phyloP scores from a whole-genome alignment of 495 filamentous ascomycete genomes.

The Platismatia glauca region DNA sequence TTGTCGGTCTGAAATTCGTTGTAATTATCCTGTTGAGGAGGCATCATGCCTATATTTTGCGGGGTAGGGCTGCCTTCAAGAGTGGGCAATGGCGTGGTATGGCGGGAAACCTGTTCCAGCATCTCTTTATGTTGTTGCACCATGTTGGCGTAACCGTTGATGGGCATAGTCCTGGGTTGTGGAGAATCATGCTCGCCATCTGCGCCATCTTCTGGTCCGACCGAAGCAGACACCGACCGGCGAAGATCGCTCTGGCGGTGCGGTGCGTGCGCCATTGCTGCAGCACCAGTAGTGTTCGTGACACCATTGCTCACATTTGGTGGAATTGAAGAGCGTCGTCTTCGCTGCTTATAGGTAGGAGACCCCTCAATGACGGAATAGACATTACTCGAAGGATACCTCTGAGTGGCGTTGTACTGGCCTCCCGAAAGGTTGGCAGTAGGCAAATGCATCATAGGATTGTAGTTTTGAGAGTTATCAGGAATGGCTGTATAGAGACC shows the following conservation, averaged over 20 bases:
- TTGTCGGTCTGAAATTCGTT: slow-evolving; percentile 56
- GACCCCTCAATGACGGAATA: slow-evolving; percentile 97
- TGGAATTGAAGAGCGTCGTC: slow-evolving; percentile 84
- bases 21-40: slow-evolving; percentile 59
- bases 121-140: slow-evolving; percentile 68
- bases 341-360: slow-evolving; percentile 94
- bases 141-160: slow-evolving; percentile 49
- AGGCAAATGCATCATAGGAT: slow-evolving; percentile 83
- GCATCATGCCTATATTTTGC: slow-evolving; percentile 51
- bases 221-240: slow-evolving; percentile 82
- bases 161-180: slow-evolving; percentile 44
- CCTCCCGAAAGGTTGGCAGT: slow-evolving; percentile 73
- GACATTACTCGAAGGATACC: slow-evolving; percentile 65
- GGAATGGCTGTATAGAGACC: slow-evolving; percentile 91
- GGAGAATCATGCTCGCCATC: slow-evolving; percentile 65
- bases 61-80: slow-evolving; percentile 70
- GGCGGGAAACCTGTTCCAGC: slow-evolving; percentile 72
- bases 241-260: slow-evolving; percentile 79
- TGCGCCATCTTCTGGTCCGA: slow-evolving; percentile 65
- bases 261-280: slow-evolving; percentile 45
- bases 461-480: slow-evolving; percentile 56
- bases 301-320: slow-evolving; percentile 55
- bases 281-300: slow-evolving; percentile 47
- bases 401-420: slow-evolving; percentile 61
- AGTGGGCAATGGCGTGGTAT: slow-evolving; percentile 75